Evolutionary conservation across 2,329 filamentous ascomycete genomes (phyloP).

Genomic region (Claviceps quebecensis): DNA sequence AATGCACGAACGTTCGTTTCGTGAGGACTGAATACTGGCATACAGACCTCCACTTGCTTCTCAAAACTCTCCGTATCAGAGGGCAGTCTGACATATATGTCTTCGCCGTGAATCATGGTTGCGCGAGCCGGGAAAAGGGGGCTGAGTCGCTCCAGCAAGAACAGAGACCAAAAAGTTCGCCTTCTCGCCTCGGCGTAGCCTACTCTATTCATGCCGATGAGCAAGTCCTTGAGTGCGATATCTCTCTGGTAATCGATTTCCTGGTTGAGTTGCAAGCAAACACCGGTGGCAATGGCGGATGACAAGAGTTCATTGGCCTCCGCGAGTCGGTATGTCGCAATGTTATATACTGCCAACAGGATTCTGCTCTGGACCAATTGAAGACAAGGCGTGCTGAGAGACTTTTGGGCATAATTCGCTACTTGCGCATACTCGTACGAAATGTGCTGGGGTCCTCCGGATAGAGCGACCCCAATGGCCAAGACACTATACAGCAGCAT

Average conservation of each 20-base stretch:
- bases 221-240: slow-evolving; percentile 24
- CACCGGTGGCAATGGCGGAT: slow-evolving; percentile 44
- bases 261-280: slow-evolving; percentile 47
- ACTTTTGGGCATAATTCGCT: slow-evolving; percentile 39
- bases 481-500: slow-evolving; percentile 33
- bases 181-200: slow-evolving; percentile 53
- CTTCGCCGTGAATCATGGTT: slow-evolving; percentile 45
- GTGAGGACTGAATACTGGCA: slow-evolving; percentile 47
- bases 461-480: slow-evolving; percentile 24
- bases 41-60: slow-evolving; percentile 38
- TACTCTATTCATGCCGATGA: slow-evolving; percentile 41
- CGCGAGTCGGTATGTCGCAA: slow-evolving; percentile 42
- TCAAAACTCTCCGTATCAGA: slow-evolving; percentile 49
- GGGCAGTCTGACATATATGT: slow-evolving; percentile 54
- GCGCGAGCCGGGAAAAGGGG: slow-evolving; percentile 40
- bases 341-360: slow-evolving; percentile 53
- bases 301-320: slow-evolving; percentile 52
- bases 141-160: slow-evolving; percentile 54
- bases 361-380: slow-evolving; percentile 54
- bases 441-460: slow-evolving; percentile 22
- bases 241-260: slow-evolving; percentile 39
- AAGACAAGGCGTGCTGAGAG: slow-evolving; percentile 22
- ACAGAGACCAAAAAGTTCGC: slow-evolving; percentile 59
- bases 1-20: slow-evolving; percentile 11
- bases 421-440: slow-evolving; percentile 32